Conservation (phyloP, 192 early-diverging fungal genomes). For the Coemansia sp. region DNA sequence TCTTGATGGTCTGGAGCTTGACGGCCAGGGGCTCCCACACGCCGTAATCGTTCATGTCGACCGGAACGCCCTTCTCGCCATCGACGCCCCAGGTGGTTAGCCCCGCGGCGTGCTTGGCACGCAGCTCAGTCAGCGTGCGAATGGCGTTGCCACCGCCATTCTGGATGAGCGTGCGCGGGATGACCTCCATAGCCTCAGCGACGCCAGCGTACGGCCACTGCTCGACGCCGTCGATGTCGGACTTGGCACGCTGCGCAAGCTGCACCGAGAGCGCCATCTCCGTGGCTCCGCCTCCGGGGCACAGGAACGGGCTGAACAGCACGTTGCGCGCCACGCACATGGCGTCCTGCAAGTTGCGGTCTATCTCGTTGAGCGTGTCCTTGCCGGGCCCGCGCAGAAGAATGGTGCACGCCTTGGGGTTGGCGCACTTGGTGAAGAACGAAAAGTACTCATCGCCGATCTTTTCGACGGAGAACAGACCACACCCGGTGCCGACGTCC, state of each 20-base stretch:
- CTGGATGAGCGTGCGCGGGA: slow-evolving; percentile 97
- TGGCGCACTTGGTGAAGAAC: slow-evolving; percentile 89
- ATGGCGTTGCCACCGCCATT: slow-evolving; percentile 99
- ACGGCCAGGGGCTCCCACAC: slow-evolving; percentile 99
- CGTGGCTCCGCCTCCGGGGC: slow-evolving; percentile 96
- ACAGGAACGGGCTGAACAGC: slow-evolving; percentile 89
- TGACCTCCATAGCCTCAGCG: slow-evolving; percentile 95
- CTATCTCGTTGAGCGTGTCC: slow-evolving; percentile 97
- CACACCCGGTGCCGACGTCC: slow-evolving; percentile 95
- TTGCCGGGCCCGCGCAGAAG: slow-evolving; percentile 95
- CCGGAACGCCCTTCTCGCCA: slow-evolving; percentile 85
- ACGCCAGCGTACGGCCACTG: slow-evolving; percentile 97
- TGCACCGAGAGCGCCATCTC: slow-evolving; percentile 96
- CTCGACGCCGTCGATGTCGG: slow-evolving; percentile 77
- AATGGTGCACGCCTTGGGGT: slow-evolving; percentile 99
- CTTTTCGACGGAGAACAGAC: slow-evolving; percentile 92
- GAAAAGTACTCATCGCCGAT: slow-evolving; percentile 99
- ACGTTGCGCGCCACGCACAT: slow-evolving; percentile 99
- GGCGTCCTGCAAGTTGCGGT: slow-evolving; percentile 98
- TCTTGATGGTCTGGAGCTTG: slow-evolving; percentile 99
- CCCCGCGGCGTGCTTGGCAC: slow-evolving; percentile 92
- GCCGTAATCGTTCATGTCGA: slow-evolving; percentile 97
- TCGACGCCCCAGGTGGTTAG: slow-evolving; percentile 94
- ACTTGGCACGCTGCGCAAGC: slow-evolving; percentile 86
- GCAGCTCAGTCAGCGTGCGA: slow-evolving; percentile 88